Conservation (phyloP, 202 grass and related monocot genomes). For the Schoenoplectus triqueter region DNA sequence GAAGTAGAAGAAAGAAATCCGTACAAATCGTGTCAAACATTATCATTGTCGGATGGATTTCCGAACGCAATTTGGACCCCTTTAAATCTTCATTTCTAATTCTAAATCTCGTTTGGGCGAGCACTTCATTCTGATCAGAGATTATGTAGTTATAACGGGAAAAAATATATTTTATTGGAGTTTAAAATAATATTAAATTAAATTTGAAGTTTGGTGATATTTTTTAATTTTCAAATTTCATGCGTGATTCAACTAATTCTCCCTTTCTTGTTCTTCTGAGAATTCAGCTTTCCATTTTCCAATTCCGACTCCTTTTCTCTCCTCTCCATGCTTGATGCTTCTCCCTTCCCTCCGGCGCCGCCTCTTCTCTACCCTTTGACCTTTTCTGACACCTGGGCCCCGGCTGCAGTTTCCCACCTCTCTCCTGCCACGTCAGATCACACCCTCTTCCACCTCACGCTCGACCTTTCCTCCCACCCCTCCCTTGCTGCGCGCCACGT, state of each 20-base stretch:
- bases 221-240: neutral
- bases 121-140: too few species aligned
- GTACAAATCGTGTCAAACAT: too few species aligned
- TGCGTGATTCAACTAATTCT: neutral
- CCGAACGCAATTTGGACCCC: too few species aligned
- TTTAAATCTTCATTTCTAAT: too few species aligned
- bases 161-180: too few species aligned
- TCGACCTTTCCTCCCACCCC: conserved; percentile 59
- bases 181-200: too few species aligned
- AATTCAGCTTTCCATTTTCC: neutral
- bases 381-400: conserved; percentile 51
- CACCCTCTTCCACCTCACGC: conserved; percentile 79
- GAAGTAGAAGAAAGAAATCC: too few species aligned
- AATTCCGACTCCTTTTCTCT: neutral
- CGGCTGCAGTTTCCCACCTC: conserved; percentile 51
- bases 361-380: conserved; percentile 35
- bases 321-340: conserved; percentile 49
- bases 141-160: too few species aligned
- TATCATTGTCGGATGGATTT: too few species aligned
- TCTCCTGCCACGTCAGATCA: conserved; percentile 59
- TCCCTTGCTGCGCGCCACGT: conserved; percentile 55
- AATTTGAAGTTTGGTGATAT: too few species aligned
- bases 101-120: too few species aligned
- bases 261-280: neutral
- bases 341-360: conserved; percentile 45